Conservation (phyloP, 1,284 basidiomycete genomes). For the Malassezia caprae region DNA sequence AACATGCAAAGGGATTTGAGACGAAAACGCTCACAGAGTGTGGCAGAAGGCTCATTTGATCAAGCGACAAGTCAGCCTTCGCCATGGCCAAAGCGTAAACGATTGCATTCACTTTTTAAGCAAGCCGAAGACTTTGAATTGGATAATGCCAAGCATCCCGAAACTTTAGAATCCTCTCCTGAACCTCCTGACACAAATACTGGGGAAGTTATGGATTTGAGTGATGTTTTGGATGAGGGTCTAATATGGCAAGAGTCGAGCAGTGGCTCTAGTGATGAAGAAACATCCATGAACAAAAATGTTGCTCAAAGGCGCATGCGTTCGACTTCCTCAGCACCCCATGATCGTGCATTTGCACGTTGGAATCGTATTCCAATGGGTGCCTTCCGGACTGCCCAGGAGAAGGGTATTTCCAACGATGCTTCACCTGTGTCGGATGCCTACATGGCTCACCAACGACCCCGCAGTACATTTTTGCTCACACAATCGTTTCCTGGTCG, state of each 20-base stretch:
- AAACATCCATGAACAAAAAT: conserved; percentile 4
- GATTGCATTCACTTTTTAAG: background rate
- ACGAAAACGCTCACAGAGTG: conserved; percentile 23
- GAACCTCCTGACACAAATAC: conserved; percentile 13
- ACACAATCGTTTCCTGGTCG: conserved; percentile 15
- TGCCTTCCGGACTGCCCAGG: conserved; percentile 41
- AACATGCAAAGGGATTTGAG: conserved; percentile 33
- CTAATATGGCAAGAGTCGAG: conserved; percentile 29
- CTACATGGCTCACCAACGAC: conserved; percentile 20
- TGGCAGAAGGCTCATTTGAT: conserved; percentile 22
- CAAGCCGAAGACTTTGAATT: background rate
- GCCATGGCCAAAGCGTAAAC: conserved; percentile 19
- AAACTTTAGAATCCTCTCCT: conserved; percentile 22
- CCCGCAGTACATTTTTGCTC: conserved; percentile 31
- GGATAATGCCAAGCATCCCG: background rate
- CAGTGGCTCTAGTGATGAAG: conserved; percentile 19
- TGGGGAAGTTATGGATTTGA: conserved; percentile 38
- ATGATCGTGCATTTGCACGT: conserved; percentile 28
- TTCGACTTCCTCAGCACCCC: background rate
- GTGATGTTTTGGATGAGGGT: conserved; percentile 40
- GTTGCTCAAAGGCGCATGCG: conserved; percentile 20
- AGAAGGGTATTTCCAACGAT: conserved; percentile 12
- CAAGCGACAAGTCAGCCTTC: background rate
- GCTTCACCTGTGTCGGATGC: conserved; percentile 7
- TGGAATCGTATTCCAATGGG: conserved; percentile 46